A percentile compares a stretch with the other conserved stretches of the same genome.
phyloP scores from a whole-genome alignment of 305 asterid species.

The Fraxinus sp. region DNA sequence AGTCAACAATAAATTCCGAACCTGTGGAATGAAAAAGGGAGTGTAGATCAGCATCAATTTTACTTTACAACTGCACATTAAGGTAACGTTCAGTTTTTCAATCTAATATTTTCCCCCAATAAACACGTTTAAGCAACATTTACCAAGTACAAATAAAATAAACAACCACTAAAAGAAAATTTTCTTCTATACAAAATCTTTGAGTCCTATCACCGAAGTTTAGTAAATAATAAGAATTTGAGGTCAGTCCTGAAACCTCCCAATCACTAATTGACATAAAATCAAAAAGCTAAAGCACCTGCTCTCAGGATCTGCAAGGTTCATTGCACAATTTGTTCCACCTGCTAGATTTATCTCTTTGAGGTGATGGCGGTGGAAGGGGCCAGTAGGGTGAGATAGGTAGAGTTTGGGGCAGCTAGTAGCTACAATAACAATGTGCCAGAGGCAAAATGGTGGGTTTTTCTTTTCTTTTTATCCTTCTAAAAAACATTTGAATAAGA shows the following conservation, averaged over 20 bases:
- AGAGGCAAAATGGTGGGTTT: neutral
- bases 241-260: too few relatives aligned
- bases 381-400: neutral
- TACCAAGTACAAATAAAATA: neutral
- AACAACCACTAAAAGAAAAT: neutral
- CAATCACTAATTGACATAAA: too few relatives aligned
- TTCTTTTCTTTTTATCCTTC: neutral
- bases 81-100: neutral
- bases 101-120: neutral
- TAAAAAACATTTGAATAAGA: neutral
- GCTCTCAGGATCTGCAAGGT: neutral
- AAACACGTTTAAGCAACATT: neutral
- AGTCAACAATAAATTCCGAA: constrained; percentile 59
- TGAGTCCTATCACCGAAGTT: neutral
- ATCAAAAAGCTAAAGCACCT: neutral
- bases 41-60: neutral
- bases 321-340: neutral
- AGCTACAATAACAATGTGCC: neutral
- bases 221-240: too few relatives aligned
- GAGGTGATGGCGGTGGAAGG: neutral
- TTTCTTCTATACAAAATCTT: neutral
- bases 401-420: neutral
- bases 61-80: neutral
- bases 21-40: constrained; percentile 34
- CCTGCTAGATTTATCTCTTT: neutral